Base-by-base conservation (phyloP, 108 stramenopile species). In the Skeletonema tropicum region DNA sequence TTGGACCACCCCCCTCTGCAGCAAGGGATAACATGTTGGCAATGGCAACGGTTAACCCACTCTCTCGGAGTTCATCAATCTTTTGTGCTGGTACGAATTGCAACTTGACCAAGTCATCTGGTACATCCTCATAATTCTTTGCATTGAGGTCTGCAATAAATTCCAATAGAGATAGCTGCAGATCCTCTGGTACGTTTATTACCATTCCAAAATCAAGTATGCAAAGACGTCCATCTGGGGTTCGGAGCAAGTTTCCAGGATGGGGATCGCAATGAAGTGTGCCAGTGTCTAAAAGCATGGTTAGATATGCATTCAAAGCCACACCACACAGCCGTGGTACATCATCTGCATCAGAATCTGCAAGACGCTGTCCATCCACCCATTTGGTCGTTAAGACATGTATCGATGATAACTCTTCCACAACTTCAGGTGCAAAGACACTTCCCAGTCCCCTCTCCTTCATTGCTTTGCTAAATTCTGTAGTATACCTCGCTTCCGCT, bases 101-200 rank as follows among this genome's bases (percentile, higher is more conserved):
- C 42, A 95, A 75, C 45, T 83, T 75, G 68, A 90, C 86, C 31
- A 95, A 77, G 77, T 95, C 94, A 36, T 82, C 49, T 2, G 92
- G 92, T 10, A 92, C 79, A 6, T 83, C 72, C 46, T 86, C 91
- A 70, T 89, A 96, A 72, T 94, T 86, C 55, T 91, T 79, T 25
- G 86, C 83, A 2, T 78, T 91, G n/a, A 93, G 71, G 72, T 96
- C 88, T 7, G 93, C 89, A 29, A 96, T 83, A 74, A 88, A 92
- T 69, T 96, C 93, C 52, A 96, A 52, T n/a, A 94, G 71, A 26
- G 85, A 73, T 31, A 87, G 71, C 52, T 93, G 93, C 60, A 91
- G 75, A 60, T 85, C 86, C 52, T 74, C 62, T 1, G 77, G 81
- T 4, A 92, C 74, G 36, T 89, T 80, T 10, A 92, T 74, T 41